Evolutionary conservation across 2,329 filamentous ascomycete genomes (phyloP).

Genomic region (Sporothrix mexicana): DNA sequence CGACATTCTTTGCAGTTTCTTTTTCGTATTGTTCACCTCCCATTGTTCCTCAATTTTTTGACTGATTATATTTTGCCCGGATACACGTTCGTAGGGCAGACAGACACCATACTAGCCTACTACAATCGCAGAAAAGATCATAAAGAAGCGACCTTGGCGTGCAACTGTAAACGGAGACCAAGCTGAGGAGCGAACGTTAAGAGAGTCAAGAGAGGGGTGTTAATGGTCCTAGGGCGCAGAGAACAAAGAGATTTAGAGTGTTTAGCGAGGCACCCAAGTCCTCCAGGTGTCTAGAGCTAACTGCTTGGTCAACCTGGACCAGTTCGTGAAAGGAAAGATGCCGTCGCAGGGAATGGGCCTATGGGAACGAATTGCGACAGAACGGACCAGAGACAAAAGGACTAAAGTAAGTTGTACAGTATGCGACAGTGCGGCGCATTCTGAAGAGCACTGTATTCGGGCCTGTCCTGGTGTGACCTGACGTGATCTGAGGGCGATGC

Average conservation of each 20-base stretch:
- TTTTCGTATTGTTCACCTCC: background rate
- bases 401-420: background rate
- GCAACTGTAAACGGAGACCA: background rate
- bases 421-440: slow-evolving; percentile 6
- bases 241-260: background rate
- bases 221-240: background rate
- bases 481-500: too few relatives aligned
- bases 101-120: background rate
- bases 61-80: background rate
- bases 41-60: background rate
- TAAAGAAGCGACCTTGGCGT: background rate
- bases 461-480: too few relatives aligned
- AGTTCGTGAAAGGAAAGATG: slow-evolving; percentile 14
- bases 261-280: background rate
- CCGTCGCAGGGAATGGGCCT: background rate
- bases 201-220: background rate
- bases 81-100: background rate
- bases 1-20: background rate
- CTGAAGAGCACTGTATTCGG: background rate
- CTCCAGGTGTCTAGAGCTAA: background rate
- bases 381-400: too few relatives aligned
- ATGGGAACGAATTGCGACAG: too few relatives aligned
- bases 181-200: background rate
- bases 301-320: background rate
- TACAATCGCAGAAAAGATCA: background rate